phyloP scores from a whole-genome alignment of 805 yeast species.

The Maudiozyma saulgeensis region DNA sequence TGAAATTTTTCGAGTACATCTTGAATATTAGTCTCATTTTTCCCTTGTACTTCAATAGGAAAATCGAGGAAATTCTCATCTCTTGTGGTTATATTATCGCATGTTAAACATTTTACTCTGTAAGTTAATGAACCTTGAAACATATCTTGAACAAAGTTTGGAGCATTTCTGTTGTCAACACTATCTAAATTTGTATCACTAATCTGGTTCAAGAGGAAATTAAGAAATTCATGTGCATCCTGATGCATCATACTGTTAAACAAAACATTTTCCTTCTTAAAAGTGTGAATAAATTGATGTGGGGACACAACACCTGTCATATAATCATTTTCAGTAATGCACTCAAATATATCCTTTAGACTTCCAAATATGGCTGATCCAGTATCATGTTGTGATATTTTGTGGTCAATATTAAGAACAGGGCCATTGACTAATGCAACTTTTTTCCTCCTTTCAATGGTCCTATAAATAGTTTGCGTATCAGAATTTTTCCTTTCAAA shows the following conservation, averaged over 20 bases:
- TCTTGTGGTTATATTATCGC: constrained; percentile 72
- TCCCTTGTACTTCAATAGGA: constrained; percentile 74
- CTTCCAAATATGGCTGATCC: constrained; percentile 44
- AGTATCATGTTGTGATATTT: constrained; percentile 30
- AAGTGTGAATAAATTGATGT: constrained; percentile 54
- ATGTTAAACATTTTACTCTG: constrained; percentile 83
- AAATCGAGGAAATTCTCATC: constrained; percentile 83
- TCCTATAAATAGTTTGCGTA: neutral
- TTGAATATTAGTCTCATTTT: constrained; percentile 65
- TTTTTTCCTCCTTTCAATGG: constrained; percentile 65
- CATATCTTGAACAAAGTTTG: constrained; percentile 50
- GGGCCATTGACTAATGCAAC: constrained; percentile 79
- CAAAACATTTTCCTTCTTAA: constrained; percentile 74
- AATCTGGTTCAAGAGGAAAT: constrained; percentile 72
- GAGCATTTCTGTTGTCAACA: constrained; percentile 9
- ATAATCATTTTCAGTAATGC: constrained; percentile 60
- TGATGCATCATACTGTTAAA: constrained; percentile 93
- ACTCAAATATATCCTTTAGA: constrained; percentile 76
- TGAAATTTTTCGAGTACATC: constrained; percentile 38
- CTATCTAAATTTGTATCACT: constrained; percentile 33
- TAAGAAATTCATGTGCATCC: constrained; percentile 94
- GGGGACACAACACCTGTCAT: constrained; percentile 83
- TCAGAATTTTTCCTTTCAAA: neutral
- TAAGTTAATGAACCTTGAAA: constrained; percentile 82
- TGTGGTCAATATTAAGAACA: constrained; percentile 65